phyloP scores from a whole-genome alignment of 176 grass and related monocot species.

The Saccharum spontaneum region DNA sequence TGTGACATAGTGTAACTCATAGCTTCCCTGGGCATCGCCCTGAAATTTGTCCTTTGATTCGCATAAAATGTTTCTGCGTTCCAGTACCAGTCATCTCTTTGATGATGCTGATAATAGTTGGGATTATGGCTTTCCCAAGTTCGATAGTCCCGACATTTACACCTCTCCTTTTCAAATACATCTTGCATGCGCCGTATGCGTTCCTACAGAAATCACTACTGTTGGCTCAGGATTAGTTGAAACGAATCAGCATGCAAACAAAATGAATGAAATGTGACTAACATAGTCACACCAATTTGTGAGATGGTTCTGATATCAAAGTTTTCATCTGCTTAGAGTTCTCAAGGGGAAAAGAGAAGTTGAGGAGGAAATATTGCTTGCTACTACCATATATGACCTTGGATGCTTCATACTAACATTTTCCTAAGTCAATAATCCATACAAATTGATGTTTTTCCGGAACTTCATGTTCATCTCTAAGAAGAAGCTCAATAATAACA shows the following conservation, averaged over 20 bases:
- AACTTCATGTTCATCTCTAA: neutral
- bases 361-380: neutral
- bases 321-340: neutral
- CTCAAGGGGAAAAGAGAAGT: neutral
- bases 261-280: neutral
- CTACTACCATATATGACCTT: neutral
- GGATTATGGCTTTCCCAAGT: constrained; percentile 43
- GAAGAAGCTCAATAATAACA: neutral
- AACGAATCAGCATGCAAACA: constrained; percentile 33
- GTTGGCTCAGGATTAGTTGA: constrained; percentile 28
- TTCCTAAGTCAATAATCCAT: neutral
- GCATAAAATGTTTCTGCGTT: constrained; percentile 51
- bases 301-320: neutral
- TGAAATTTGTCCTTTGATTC: constrained; percentile 64
- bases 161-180: constrained; percentile 73
- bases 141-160: constrained; percentile 57
- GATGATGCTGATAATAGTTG: constrained; percentile 52
- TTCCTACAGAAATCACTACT: constrained; percentile 54
- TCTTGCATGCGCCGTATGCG: constrained; percentile 69
- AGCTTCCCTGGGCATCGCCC: constrained; percentile 39
- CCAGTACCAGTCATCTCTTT: constrained; percentile 69
- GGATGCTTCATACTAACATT: neutral
- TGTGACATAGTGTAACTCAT: constrained; percentile 45
- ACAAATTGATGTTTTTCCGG: neutral
- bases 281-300: neutral